Conservation (phyloP, 1,139 yeast genomes). For the Suhomyces bolitotheri region DNA sequence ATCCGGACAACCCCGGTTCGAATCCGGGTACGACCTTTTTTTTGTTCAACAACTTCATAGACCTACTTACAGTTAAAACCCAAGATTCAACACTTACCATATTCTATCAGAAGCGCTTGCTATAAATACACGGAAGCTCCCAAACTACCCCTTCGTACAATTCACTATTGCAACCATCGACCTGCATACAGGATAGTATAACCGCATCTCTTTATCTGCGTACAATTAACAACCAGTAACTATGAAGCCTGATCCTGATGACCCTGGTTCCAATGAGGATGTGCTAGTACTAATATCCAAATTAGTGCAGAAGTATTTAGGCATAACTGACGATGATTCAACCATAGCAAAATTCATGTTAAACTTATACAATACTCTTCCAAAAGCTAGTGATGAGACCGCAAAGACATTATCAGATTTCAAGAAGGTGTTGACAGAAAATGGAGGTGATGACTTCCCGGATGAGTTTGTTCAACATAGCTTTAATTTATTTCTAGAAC, state of each 20-base stretch:
- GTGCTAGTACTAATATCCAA: slow-evolving; percentile 1
- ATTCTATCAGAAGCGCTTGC: too few species aligned
- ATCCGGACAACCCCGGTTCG: slow-evolving; percentile 93
- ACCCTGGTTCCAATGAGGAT: too few species aligned
- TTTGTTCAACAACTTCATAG: too few species aligned
- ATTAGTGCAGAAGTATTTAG: slow-evolving; percentile 12
- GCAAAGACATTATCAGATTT: slow-evolving; percentile 28
- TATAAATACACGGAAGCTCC: too few species aligned
- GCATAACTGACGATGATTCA: slow-evolving; percentile 35
- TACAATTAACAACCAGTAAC: background rate
- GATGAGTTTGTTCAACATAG: slow-evolving; percentile 40
- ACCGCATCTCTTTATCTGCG: background rate
- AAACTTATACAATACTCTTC: slow-evolving; percentile 38
- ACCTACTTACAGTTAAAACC: too few species aligned
- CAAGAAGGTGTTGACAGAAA: slow-evolving; percentile 43
- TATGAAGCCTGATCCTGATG: slow-evolving; percentile 1
- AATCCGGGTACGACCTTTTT: slow-evolving; percentile 88
- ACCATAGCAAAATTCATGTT: slow-evolving; percentile 60
- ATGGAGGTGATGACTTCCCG: slow-evolving; percentile 68
- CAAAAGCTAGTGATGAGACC: slow-evolving; percentile 6
- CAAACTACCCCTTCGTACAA: too few species aligned
- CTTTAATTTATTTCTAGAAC: slow-evolving; percentile 21
- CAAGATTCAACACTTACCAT: too few species aligned
- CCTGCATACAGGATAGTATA: slow-evolving; percentile 2
- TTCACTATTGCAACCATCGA: background rate